A percentile compares a stretch with the other conserved stretches of the same genome.
Conservation (phyloP, 2,329 filamentous ascomycete species). For the Pseudocercospora crystallina region DNA sequence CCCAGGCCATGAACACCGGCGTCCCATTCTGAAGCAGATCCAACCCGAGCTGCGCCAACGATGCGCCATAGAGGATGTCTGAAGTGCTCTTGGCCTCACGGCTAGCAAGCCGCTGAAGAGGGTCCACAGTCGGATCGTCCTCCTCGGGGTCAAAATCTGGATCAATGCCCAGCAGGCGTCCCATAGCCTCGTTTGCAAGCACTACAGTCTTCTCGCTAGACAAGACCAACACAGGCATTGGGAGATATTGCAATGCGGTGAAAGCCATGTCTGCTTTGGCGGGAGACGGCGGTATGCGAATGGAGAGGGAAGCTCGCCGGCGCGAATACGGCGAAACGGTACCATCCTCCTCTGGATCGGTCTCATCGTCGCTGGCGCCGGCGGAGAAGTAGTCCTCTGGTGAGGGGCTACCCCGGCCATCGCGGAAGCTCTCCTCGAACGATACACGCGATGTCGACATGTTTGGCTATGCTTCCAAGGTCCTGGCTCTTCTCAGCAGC, state of each 20-base stretch:
- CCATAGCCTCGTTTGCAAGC: slow-evolving; percentile 74
- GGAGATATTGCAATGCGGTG: slow-evolving; percentile 70
- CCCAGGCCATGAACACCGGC: slow-evolving; percentile 53
- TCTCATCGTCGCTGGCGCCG: slow-evolving; percentile 26
- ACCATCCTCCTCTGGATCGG: slow-evolving; percentile 16
- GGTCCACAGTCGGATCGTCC: slow-evolving; percentile 18
- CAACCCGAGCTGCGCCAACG: slow-evolving; percentile 68
- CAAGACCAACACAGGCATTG: slow-evolving; percentile 69
- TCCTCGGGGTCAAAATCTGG: slow-evolving; percentile 26
- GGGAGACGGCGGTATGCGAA: slow-evolving; percentile 35
- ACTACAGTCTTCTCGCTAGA: slow-evolving; percentile 68
- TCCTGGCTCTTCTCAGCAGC: too few relatives aligned
- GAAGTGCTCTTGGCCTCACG: slow-evolving; percentile 44
- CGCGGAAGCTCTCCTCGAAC: not conserved
- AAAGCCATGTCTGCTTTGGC: slow-evolving; percentile 52
- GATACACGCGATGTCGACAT: not conserved
- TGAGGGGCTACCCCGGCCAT: not conserved
- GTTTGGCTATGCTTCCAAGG: too few relatives aligned
- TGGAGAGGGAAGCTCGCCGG: slow-evolving; percentile 31
- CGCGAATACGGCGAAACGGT: slow-evolving; percentile 22
- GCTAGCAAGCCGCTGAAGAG: slow-evolving; percentile 19
- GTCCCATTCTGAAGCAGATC: slow-evolving; percentile 69
- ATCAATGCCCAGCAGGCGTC: slow-evolving; percentile 63
- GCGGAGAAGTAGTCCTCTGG: slow-evolving; percentile 32
- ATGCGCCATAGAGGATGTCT: slow-evolving; percentile 64